Evolutionary conservation across 2,329 filamentous ascomycete genomes (phyloP), one percentile per base, ranked within the genome.

Genomic region (Chaetomiaceae sp.): DNA sequence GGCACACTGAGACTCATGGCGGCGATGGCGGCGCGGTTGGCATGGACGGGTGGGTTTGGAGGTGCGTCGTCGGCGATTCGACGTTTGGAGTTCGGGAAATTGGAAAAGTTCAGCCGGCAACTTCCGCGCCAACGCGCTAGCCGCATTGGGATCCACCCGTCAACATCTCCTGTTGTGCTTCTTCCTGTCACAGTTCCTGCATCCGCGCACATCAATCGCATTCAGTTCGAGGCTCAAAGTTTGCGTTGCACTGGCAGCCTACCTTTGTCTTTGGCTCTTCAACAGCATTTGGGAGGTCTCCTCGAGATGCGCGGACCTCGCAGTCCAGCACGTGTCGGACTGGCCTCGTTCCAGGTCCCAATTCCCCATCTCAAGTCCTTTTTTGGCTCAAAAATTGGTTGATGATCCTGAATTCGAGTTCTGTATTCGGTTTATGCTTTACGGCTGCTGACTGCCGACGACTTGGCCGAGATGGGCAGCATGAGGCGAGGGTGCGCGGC

Each of bases 1-100:
- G 84, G 82, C 66, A 83, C 72, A 69, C 80, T 79, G 64, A 86
- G 70, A 72, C 77, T 88, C 86, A 89, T 90, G 66, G 59, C 65
- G 65, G 60, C 59, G 58, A 58, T 54, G 56, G 46, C 51, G 55
- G 46, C n/a, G n/a, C n/a, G 47, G 45, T 53, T 60, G 58, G 61
- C 64, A 65, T 64, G 53, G 58, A 61, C 47, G 22, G 38, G 31
- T 46, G 51, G 38, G 12, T 51, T 50, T 23, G 42, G 22, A 22
- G 12, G 37, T 46, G 29, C 40, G 6, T 29, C 15, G 11, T 48
- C 56, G 57, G 43, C 7, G n/a, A n/a, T n/a, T n/a, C 46, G 52
- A 59, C 55, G 60, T 63, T 60, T 57, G 53, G 36, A 54, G n/a
- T 53, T 51, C 34, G 48, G 43, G 39, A 34, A 54, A 46, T 25